A percentile compares a stretch with the other conserved stretches of the same genome.
Evolutionary conservation across 2,329 filamentous ascomycete genomes (phyloP).

Genomic region (Colletotrichum viniferum): DNA sequence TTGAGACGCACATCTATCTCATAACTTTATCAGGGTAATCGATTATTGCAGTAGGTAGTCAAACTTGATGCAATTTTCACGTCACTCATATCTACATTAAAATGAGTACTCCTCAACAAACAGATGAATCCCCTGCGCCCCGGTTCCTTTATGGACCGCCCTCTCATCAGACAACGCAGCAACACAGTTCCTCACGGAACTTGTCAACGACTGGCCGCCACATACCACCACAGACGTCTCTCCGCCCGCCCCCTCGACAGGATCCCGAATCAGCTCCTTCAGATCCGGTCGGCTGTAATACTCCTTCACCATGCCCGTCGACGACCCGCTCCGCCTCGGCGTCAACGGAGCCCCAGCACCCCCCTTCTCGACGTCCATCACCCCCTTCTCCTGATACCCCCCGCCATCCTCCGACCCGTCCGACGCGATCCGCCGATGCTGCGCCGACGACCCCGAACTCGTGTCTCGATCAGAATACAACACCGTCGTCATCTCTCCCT

Average conservation of each 20-base stretch:
- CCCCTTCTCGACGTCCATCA: conserved; percentile 6
- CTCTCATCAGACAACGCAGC: conserved; percentile 62
- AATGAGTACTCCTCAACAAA: conserved; percentile 66
- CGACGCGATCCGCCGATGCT: background rate
- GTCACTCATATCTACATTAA: conserved; percentile 26
- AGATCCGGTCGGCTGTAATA: conserved; percentile 55
- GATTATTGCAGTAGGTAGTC: background rate
- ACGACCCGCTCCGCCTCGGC: conserved; percentile 1
- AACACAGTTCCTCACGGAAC: conserved; percentile 59
- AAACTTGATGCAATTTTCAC: background rate
- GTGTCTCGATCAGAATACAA: conserved; percentile 20
- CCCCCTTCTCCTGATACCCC: background rate
- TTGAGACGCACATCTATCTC: background rate
- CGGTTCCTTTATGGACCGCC: conserved; percentile 68
- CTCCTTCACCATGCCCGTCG: conserved; percentile 42
- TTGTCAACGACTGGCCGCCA: conserved; percentile 59
- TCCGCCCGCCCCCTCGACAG: conserved; percentile 62
- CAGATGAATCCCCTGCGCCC: conserved; percentile 65
- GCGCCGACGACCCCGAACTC: background rate
- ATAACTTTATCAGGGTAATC: too few relatives aligned
- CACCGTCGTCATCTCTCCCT: conserved; percentile 24
- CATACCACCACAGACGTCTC: conserved; percentile 68
- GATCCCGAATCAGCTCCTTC: conserved; percentile 52
- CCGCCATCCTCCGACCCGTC: background rate
- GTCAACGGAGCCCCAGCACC: conserved; percentile 26